Conservation (phyloP, 192 early-diverging fungal genomes). For the Martensiomyces pterosporus region DNA sequence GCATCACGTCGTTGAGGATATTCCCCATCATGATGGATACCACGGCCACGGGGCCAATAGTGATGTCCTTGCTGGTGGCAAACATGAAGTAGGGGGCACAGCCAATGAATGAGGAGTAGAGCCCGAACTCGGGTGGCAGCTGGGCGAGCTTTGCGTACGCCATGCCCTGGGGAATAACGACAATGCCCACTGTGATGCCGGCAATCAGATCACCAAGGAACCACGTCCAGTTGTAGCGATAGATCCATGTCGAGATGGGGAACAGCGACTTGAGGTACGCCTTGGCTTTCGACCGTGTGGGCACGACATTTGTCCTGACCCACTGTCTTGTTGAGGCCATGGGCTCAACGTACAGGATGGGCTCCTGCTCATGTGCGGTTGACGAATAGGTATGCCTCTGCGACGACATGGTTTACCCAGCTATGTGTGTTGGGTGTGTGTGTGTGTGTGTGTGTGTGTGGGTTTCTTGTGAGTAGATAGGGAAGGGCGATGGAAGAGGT, state of each 20-base stretch:
- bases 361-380: constrained; percentile 3
- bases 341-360: constrained; percentile 37
- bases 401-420: too few relatives aligned
- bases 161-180: constrained; percentile 72
- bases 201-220: constrained; percentile 63
- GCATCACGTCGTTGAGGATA: constrained; percentile 44
- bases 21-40: constrained; percentile 73
- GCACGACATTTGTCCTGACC: constrained; percentile 26
- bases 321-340: constrained; percentile 35
- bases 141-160: constrained; percentile 73
- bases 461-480: too few relatives aligned
- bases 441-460: too few relatives aligned
- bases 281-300: constrained; percentile 6
- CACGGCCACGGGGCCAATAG: constrained; percentile 74
- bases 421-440: too few relatives aligned
- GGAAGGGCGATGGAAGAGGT: too few relatives aligned
- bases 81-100: constrained; percentile 65
- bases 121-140: constrained; percentile 67
- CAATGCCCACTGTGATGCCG: constrained; percentile 67
- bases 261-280: constrained; percentile 39
- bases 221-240: constrained; percentile 57
- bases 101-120: constrained; percentile 74
- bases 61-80: constrained; percentile 71
- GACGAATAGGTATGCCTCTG: too few relatives aligned
- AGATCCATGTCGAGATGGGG: constrained; percentile 47